Base-by-base conservation (phyloP, 495 filamentous ascomycete genomes). In the Cercophora sp. region DNA sequence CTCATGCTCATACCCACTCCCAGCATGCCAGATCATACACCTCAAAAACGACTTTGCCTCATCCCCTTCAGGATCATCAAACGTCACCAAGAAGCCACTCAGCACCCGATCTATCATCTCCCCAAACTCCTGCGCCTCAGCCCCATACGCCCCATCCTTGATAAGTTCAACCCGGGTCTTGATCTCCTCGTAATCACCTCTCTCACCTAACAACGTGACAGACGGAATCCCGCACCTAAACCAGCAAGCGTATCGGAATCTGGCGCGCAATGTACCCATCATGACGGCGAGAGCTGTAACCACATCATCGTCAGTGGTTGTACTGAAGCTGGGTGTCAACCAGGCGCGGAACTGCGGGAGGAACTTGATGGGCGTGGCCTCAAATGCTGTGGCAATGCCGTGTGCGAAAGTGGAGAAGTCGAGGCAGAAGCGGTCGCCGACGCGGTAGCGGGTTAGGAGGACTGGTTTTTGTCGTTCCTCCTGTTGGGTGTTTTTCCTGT, bases 401-500 rank as follows among this genome's bases (percentile, higher is more conserved):
- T n/a, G n/a, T n/a, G n/a, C n/a, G n/a, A n/a, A n/a, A n/a, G n/a
- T n/a, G n/a, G n/a, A n/a, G n/a, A n/a, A n/a, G n/a, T n/a, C n/a
- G n/a, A n/a, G n/a, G n/a, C 29, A 46, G 5, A 34, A 27, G 22
- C 25, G 39, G 20, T 11, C 11, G 11, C 24, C 26, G n/a, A 20
- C n/a, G n/a, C n/a, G n/a, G n/a, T n/a, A n/a, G n/a, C n/a, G n/a
- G n/a, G n/a, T n/a, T n/a, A n/a, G n/a, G n/a, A 56, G 35, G 11
- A 81, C 73, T 48, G 80, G 79, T 5, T 55, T 27, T 1, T 57
- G 41, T 3, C 75, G 56, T 29, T 72, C 67, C 49, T 79, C 75
- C 1, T 72, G 59, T 55, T 80, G 59, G 2, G 57, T 65, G 43
- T 76, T 75, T 41, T n/a, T n/a, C n/a, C n/a, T n/a, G n/a, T n/a